Evolutionary conservation across 768 basidiomycete species (phyloP), one percentile per base, ranked within the genome.

Genomic region (Vararia minispora): DNA sequence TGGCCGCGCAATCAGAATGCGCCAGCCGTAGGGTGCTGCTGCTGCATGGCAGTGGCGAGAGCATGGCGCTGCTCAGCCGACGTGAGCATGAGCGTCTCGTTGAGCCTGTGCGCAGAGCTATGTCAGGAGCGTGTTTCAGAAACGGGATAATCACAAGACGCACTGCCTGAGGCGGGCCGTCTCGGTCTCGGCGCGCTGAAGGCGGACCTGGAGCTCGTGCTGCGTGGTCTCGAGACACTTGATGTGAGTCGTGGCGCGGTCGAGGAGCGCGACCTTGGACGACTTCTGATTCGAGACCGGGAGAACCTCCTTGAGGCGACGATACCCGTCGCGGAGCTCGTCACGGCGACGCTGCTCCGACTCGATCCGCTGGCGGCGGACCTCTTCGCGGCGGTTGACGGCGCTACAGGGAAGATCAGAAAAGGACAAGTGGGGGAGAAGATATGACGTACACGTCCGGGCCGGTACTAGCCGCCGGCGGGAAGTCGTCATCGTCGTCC

Each of bases 261-360:
- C 90, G 50, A 94, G 72, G 40, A 92, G 66, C 45, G 79, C 85
- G 37, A 89, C 84, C 65, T 94, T 94, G 72, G 82, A 87, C 8
- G 85, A 79, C 69, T 90, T 87, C 71, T 91, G 87, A 66, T 88
- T 90, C 33, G 81, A 84, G 43, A 79, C 69, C 21, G 90, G 90
- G 50, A 94, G 78, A 40, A 79, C 81, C 52, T 88, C 83, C 74
- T 88, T 89, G 64, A 94, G 78, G 42, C 82, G 74, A 51, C 79
- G 75, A 62, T 92, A 94, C 43, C 87, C 89, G 41, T 94, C 89
- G 40, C 90, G 71, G 56, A 94, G 83, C 62, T 94, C 90, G 52
- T 92, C 88, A 27, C 90, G 76, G 49, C 90, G 74, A 49, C 88
- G 70, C 68, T 92, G 85, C 67, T 90, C 87, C 18, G 86, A 88